Base-by-base conservation (phyloP, 2,329 filamentous ascomycete genomes). In the Microcyclospora tardicrescens region DNA sequence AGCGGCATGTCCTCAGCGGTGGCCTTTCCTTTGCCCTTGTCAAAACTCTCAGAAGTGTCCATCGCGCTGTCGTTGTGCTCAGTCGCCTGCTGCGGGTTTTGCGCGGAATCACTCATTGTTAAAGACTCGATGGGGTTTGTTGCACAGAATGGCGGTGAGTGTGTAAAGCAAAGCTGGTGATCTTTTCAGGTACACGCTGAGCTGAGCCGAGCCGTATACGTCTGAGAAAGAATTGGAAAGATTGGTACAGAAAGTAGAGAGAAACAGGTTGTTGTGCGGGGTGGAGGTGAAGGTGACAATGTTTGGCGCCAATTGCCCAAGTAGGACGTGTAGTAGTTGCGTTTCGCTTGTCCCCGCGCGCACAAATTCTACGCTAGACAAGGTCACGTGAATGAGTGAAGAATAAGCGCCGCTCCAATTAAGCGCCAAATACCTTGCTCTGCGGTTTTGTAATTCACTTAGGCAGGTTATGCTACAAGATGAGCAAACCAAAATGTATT, bases 21-120 rank as follows among this genome's bases (percentile, higher is more conserved):
- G 39, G 75, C 79, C 71, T 94, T 94, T 68, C 85, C 85, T 72
- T 94, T 94, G 64, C 84, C 84, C 73, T 93, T 93, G 61, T 69
- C 66, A 27, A 43, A 24, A 19, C 47, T 37, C 55, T 76, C 70
- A 44, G 67, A 57, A 45, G 67, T 61, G 32, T 50, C 53, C 44
- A 54, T 54, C 46, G 72, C 56, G 41, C 56, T 53, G 49, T 55
- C 53, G 42, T 42, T 46, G 35, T 38, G 42, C 42, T 51, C 38
- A 28, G 36, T 47, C 37, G 48, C 42, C 31, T 52, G 42, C 33
- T 46, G 19, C 35, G 43, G 42, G 36, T 50, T 45, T 34, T 53
- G 49, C 36, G 46, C 48, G 16, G 48, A 43, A 45, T 51, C 49
- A 24, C 19, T 24, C 19, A 24, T 24, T 24, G 19, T 24, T 4